Evolutionary conservation across 1,284 basidiomycete species (phyloP).

Genomic region (Xerocomus amazonicus): DNA sequence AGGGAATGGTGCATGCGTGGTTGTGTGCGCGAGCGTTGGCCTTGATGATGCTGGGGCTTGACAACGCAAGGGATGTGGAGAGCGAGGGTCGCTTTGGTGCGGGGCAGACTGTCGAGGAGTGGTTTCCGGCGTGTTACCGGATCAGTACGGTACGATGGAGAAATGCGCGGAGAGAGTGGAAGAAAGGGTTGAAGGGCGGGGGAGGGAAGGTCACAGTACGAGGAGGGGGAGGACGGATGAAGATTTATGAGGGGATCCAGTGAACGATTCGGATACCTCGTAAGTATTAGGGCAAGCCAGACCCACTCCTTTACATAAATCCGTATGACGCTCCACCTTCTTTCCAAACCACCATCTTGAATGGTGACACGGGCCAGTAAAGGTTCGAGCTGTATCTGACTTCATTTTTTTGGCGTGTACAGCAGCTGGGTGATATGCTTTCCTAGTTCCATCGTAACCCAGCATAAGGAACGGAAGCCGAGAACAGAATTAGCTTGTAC

Average conservation of each 20-base stretch:
- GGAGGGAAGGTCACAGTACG: constrained; percentile 6
- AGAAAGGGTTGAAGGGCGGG: constrained; percentile 6
- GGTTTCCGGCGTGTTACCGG: constrained; percentile 51
- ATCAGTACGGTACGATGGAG: constrained; percentile 49
- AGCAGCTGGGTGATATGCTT: no score
- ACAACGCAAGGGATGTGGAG: constrained; percentile 26
- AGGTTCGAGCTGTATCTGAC: no score
- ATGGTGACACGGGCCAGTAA: no score
- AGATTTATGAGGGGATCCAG: constrained; percentile 22
- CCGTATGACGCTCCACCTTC: no score
- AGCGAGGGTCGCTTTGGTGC: constrained; percentile 22
- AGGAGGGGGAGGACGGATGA: constrained; percentile 29
- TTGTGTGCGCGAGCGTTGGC: constrained; percentile 55
- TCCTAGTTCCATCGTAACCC: no score
- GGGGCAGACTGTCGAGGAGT: constrained; percentile 32
- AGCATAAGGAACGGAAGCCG: no score
- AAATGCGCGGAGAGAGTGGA: constrained; percentile 8
- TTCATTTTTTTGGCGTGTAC: no score
- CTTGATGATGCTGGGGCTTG: constrained; percentile 47
- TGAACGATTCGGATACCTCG: background rate
- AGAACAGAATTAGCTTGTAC: no score
- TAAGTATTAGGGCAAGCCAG: no score
- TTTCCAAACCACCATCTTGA: no score
- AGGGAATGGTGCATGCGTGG: constrained; percentile 69
- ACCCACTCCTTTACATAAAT: no score